phyloP scores from a whole-genome alignment of 1,139 yeast genomes.

The Saccharomycopsis phalli region DNA sequence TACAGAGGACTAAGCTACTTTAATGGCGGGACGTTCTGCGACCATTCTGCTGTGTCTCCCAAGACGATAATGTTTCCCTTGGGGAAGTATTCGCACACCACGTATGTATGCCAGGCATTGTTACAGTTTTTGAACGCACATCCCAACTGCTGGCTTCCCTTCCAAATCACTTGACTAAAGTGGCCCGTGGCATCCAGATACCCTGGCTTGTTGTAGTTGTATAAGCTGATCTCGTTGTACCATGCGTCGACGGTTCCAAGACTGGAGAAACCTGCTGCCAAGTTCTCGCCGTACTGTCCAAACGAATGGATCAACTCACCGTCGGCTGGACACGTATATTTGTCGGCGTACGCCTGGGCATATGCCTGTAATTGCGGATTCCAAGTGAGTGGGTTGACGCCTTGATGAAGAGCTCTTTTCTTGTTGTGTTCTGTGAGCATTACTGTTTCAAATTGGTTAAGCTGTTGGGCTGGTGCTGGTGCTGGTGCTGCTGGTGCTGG shows the following conservation, averaged over 20 bases:
- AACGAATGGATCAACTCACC: slow-evolving; percentile 66
- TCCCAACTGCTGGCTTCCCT: slow-evolving; percentile 44
- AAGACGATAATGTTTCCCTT: slow-evolving; percentile 45
- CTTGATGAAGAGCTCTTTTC: slow-evolving; percentile 54
- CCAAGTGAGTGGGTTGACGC: slow-evolving; percentile 57
- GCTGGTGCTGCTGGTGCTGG: slow-evolving; percentile 20
- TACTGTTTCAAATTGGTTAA: slow-evolving; percentile 26
- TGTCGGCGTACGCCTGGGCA: slow-evolving; percentile 64
- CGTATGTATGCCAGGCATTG: slow-evolving; percentile 44
- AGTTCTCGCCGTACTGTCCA: slow-evolving; percentile 78
- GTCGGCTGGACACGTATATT: slow-evolving; percentile 49
- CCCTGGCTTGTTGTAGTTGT: slow-evolving; percentile 40
- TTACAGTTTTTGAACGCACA: slow-evolving; percentile 51
- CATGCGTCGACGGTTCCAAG: slow-evolving; percentile 58
- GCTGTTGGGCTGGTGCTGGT: slow-evolving; percentile 18
- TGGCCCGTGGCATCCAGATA: slow-evolving; percentile 44
- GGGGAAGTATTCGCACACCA: slow-evolving; percentile 57
- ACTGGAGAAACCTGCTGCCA: slow-evolving; percentile 59
- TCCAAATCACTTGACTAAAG: slow-evolving; percentile 69
- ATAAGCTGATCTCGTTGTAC: slow-evolving; percentile 52
- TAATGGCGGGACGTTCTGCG: slow-evolving; percentile 13
- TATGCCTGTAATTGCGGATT: slow-evolving; percentile 47
- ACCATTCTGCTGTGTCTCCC: slow-evolving; percentile 15
- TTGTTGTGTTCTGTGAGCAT: slow-evolving; percentile 55
- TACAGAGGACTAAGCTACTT: no score